Conservation (phyloP, 257 asterid species). For the Lycium barbarum region DNA sequence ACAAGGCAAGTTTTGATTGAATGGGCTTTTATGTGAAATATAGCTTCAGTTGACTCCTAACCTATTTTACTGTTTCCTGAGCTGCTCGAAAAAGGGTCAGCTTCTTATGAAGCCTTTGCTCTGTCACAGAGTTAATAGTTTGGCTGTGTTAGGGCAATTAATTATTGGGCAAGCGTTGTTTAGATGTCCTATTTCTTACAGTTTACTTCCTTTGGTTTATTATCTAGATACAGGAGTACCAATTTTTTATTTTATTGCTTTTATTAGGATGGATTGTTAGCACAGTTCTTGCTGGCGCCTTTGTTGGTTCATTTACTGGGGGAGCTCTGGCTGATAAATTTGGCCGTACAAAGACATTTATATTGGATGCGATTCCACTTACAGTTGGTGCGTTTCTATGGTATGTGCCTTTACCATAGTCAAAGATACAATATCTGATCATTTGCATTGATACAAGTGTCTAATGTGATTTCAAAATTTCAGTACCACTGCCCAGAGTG, state of each 20-base stretch:
- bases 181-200: slow-evolving; percentile 23
- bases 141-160: neutral
- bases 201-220: neutral
- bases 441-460: slow-evolving; percentile 4
- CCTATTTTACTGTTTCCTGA: neutral
- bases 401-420: slow-evolving; percentile 50
- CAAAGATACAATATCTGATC: slow-evolving; percentile 27
- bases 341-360: slow-evolving; percentile 90
- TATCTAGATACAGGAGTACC: neutral
- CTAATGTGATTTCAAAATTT: slow-evolving; percentile 37
- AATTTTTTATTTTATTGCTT: slow-evolving; percentile 24
- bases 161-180: neutral
- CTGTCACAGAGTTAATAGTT: slow-evolving; percentile 14
- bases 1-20: slow-evolving; percentile 68
- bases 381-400: slow-evolving; percentile 86
- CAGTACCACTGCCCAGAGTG: slow-evolving; percentile 81
- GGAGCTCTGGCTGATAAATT: slow-evolving; percentile 95
- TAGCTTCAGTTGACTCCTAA: neutral
- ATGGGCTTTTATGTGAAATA: neutral
- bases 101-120: slow-evolving; percentile 13
- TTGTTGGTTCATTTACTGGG: slow-evolving; percentile 96
- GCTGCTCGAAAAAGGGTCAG: neutral
- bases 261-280: slow-evolving; percentile 93
- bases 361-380: slow-evolving; percentile 90
- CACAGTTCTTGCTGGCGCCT: slow-evolving; percentile 95